A percentile compares a stretch with the other conserved stretches of the same genome.
These are phyloP conservation scores for Penicillium hordei DNA, from an alignment of 2,329 filamentous ascomycete genomes.

Conservation along the genomic window DNA sequence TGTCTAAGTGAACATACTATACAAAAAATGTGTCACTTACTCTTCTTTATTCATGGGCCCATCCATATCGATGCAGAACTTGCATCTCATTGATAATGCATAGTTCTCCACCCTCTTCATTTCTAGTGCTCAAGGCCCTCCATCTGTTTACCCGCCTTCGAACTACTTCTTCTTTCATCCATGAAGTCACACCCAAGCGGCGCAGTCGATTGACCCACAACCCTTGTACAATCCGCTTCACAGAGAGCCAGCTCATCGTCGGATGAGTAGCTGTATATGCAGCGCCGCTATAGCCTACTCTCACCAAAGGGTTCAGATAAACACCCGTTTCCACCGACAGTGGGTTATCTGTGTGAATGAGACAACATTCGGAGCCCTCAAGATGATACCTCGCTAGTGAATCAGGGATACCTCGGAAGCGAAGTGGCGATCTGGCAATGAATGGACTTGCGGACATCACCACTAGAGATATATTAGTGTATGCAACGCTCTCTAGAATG, in stretches of 20 bases:
- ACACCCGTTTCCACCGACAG: constrained; percentile 33
- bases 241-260: constrained; percentile 48
- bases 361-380: constrained; percentile 77
- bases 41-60: constrained; percentile 18
- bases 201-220: constrained; percentile 59
- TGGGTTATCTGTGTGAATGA: constrained; percentile 49
- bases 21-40: no score
- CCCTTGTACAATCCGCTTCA: constrained; percentile 52
- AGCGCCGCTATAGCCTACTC: constrained; percentile 37
- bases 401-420: constrained; percentile 66
- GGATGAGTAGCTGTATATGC: constrained; percentile 29
- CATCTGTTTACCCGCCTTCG: constrained; percentile 42
- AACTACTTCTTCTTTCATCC: constrained; percentile 31
- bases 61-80: constrained; percentile 21
- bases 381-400: constrained; percentile 55
- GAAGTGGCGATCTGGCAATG: constrained; percentile 41
- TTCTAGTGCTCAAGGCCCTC: constrained; percentile 10
- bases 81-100: constrained; percentile 29
- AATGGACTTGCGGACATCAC: constrained; percentile 29
- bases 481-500: background rate
- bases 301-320: constrained; percentile 43
- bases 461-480: constrained; percentile 20
- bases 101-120: constrained; percentile 16
- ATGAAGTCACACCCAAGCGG: constrained; percentile 45
- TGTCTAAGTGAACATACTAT: background rate